phyloP scores from a whole-genome alignment of 2,329 filamentous ascomycete genomes.

The Aspergillus pseudonomiae region DNA sequence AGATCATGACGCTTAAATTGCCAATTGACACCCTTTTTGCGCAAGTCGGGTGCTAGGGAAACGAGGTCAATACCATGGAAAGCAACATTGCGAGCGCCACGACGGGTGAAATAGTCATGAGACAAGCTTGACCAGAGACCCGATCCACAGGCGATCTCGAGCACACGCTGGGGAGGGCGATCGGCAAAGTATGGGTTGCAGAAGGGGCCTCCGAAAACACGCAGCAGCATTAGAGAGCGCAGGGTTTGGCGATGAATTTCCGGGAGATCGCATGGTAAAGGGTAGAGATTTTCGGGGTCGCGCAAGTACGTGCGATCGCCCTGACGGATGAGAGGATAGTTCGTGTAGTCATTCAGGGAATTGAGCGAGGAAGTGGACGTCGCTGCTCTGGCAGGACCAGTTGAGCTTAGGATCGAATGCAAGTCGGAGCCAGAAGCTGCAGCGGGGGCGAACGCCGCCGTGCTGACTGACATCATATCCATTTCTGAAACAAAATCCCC shows the following conservation, averaged over 20 bases:
- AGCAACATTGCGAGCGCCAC: constrained; percentile 69
- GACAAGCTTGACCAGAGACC: constrained; percentile 90
- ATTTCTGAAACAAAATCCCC: constrained; percentile 20
- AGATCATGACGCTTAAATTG: constrained; percentile 86
- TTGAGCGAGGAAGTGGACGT: constrained; percentile 41
- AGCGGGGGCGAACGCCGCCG: constrained; percentile 28
- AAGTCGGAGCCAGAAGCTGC: constrained; percentile 37
- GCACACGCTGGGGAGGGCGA: constrained; percentile 72
- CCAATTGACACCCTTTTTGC: constrained; percentile 80
- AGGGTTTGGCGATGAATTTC: constrained; percentile 88
- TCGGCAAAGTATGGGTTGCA: constrained; percentile 69
- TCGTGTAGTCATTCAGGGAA: constrained; percentile 42
- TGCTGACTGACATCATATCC: constrained; percentile 36
- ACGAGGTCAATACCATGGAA: constrained; percentile 85
- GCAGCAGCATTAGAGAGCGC: constrained; percentile 77
- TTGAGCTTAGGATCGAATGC: constrained; percentile 38
- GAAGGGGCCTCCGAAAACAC: constrained; percentile 78
- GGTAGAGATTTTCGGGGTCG: constrained; percentile 72
- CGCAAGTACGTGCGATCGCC: constrained; percentile 83
- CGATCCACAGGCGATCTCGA: constrained; percentile 86
- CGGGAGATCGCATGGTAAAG: constrained; percentile 82
- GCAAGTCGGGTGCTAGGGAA: constrained; percentile 66
- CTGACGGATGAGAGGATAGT: constrained; percentile 67
- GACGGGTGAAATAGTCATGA: constrained; percentile 73
- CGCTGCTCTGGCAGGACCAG: constrained; percentile 29